Evolutionary conservation across 1,284 basidiomycete species (phyloP), one percentile per base, ranked within the genome.

Genomic region (Rhodotorula sp.): DNA sequence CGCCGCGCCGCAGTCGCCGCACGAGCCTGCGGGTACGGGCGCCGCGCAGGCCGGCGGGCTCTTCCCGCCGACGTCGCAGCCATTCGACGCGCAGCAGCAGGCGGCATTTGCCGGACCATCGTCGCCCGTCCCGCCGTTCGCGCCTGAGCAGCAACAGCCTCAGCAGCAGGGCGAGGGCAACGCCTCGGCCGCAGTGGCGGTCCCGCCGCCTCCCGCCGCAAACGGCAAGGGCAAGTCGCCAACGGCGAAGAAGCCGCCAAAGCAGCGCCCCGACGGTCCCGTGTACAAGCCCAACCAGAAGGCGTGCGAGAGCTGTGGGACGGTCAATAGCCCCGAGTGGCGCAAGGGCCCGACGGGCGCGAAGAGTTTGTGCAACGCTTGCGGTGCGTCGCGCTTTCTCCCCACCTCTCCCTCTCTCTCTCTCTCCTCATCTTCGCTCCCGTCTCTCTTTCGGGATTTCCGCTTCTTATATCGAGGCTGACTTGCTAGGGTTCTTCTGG

Each of bases 311-410:
- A 91, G 89, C 78, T 96, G 93, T 82, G 91, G 89, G 80, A 90
- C 86, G 34, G 90, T 88, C 22, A 88, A 89, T 64, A 93, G 91
- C 77, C 94, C 94, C 0, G 95, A 97, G 81, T 97, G 94, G 94
- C 85, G 94, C 78, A 94, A 96, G 81, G 92, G 80, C 41, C 82
- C 82, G 67, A 91, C 87, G 78, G 93, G 93, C 27, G 90, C 91
- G 81, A 95, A 95, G 83, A 91, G 94, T 81, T 84, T 96, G 59
- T 96, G 93, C 82, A 96, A 96, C 83, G 93, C 93, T 13, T 77
- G 76, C 55, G 76, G 90, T 94, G 82, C 85, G 62, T 41, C 25
- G 3, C 2, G 90, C 86, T 66, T 64, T 17, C 59, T 1, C 70
- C 71, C 66, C 66, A n/a, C n/a, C 13, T 53, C 51, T 21, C 44